phyloP scores from a whole-genome alignment of 805 yeast species.

The Cyberlindnera saturnus region DNA sequence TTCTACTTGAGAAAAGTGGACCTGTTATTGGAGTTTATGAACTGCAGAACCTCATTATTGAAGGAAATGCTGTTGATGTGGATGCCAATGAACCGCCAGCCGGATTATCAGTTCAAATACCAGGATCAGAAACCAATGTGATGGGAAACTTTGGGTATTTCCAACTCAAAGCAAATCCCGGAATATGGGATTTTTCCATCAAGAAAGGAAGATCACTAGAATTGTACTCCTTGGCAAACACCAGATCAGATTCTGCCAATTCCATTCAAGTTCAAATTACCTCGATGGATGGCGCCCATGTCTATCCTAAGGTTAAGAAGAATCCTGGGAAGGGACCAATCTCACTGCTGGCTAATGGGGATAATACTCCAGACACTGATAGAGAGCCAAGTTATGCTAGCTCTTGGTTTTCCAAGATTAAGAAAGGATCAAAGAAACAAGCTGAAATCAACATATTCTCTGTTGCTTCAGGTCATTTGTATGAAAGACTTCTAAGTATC shows the following conservation, averaged over 20 bases:
- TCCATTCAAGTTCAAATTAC: constrained; percentile 29
- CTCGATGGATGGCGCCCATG: constrained; percentile 38
- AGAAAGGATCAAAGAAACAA: constrained; percentile 18
- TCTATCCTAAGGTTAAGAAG: constrained; percentile 40
- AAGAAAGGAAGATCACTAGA: constrained; percentile 37
- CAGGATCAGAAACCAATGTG: constrained; percentile 51
- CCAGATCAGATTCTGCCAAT: constrained; percentile 14
- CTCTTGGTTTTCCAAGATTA: constrained; percentile 6
- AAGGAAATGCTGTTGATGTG: constrained; percentile 59
- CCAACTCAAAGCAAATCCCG: constrained; percentile 72
- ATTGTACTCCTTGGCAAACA: constrained; percentile 34
- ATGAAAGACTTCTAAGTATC: constrained; percentile 68
- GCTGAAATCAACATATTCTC: constrained; percentile 77
- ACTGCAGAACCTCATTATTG: constrained; percentile 53
- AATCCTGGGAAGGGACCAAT: constrained; percentile 33
- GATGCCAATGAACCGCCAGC: constrained; percentile 17
- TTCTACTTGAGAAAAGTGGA: constrained; percentile 34
- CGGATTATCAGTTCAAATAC: constrained; percentile 19
- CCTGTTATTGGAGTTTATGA: constrained; percentile 41
- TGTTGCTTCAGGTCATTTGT: constrained; percentile 75
- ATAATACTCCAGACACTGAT: constrained; percentile 10
- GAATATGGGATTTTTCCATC: constrained; percentile 51
- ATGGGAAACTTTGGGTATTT: constrained; percentile 83
- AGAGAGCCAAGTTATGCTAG: constrained; percentile 12
- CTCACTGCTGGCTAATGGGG: constrained; percentile 12